Base-by-base conservation (phyloP, 208 protist species). In the Spongospora subterranea region DNA sequence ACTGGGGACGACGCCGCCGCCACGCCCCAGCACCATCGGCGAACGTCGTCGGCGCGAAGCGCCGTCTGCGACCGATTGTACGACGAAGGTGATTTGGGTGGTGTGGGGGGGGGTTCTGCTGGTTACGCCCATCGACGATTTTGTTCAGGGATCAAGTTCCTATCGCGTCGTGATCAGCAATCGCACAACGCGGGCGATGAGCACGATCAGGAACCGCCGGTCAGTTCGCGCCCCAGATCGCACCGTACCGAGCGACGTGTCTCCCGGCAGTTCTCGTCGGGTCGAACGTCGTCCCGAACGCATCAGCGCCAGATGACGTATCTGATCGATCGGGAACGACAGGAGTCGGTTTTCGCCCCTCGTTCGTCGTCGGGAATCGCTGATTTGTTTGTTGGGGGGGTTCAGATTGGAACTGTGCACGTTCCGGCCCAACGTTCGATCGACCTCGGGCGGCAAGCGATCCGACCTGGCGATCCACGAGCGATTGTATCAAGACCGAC, bases 61-160 rank as follows among this genome's bases (percentile, higher is more conserved):
- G 71, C 40, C 13, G 40, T 82, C n/a, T 82, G 71, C 71, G 71
- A 82, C n/a, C n/a, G 71, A 20, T n/a, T 82, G 17, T 82, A 82
- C n/a, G n/a, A 6, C 13, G 71, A 82, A 35, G 71, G 71, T 43
- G 13, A 60, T 60, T 24, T 60, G 50, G 6, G 6, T 60, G 24
- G 6, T 60, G 13, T 60, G 50, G 50, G n/a, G n/a, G n/a, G n/a
- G n/a, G n/a, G n/a, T n/a, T 60, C 24, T 60, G 6, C 50, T 60
- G 50, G 6, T 60, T 60, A 6, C 24, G 50, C 50, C 24, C 50
- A 6, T 60, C 50, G 24, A 60, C 50, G 50, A 29, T 60, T 24
- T 29, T 60, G 50, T 60, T 60, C 50, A 60, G 50, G 50, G 6
- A 6, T 82, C 11, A 35, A 43, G n/a, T 82, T 82, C n/a, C 71